Base-by-base conservation (phyloP, 2,329 filamentous ascomycete genomes). In the Aaosphaeria arxii region DNA sequence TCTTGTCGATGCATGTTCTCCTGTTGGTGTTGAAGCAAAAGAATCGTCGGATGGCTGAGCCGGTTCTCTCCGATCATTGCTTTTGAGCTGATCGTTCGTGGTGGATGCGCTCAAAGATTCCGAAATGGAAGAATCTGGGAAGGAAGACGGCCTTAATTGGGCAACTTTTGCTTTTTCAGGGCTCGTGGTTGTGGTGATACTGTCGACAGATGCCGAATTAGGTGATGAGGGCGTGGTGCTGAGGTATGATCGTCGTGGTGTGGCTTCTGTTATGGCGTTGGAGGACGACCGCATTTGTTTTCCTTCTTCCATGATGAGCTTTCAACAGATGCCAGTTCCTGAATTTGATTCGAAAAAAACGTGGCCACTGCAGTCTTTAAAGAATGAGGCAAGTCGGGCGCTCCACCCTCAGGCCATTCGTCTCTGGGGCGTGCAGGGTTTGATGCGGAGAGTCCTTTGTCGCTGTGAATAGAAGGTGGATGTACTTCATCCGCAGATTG, bases 11-110 rank as follows among this genome's bases (percentile, higher is more conserved):
- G 33, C n/a, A 6, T 33, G 28, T 13, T 44, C 42, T 11, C 46
- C 38, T 11, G 41, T 45, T 30, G 30, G 33, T 6, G 28, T 46
- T 6, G 45, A 30, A 32, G 5, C 40, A 13, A 40, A 30, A 11
- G 48, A 46, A 29, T 30, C 30, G 28, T 45, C 44, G 3, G 51
- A 50, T 30, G 43, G 50, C 7, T 30, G 41, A n/a, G 43, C 17
- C 17, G 17, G 17, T 24, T 24, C 17, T 24, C 17, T 24, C 17
- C 17, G 39, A 5, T 30, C 5, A 29, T 42, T 42, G 28, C 32
- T 28, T 6, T 40, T n/a, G 5, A 41, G 7, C 33, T 4, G 38
- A 5, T 42, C 28, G 24, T 17, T 11, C n/a, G 32, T 32, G 47
- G 43, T 32, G 43, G 31, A 42, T 28, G 31, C 40, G 7, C 31